phyloP scores from a whole-genome alignment of 768 basidiomycete species.

The Tylopilus sp. region DNA sequence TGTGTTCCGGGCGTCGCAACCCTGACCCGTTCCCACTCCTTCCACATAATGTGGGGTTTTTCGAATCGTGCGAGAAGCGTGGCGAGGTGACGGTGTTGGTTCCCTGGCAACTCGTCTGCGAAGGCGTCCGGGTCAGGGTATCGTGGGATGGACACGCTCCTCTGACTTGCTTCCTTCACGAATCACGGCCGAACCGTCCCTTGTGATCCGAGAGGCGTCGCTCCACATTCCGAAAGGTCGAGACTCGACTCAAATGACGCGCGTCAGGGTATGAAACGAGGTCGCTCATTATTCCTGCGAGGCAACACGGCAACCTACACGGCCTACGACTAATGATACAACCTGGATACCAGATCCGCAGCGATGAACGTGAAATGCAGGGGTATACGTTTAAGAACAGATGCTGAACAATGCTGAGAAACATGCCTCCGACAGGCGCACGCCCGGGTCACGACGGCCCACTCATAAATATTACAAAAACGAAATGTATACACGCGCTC shows the following conservation, averaged over 20 bases:
- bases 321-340: conserved; percentile 21
- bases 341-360: conserved; percentile 22
- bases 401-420: conserved; percentile 15
- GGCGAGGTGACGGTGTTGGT: no score
- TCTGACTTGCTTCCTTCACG: neutral
- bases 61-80: no score
- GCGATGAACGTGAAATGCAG: conserved; percentile 10
- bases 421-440: conserved; percentile 9
- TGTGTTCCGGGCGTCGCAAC: neutral
- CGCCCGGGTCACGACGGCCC: conserved; percentile 3
- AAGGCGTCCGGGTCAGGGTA: neutral
- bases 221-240: conserved; percentile 14
- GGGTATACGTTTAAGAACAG: conserved; percentile 16
- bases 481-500: conserved; percentile 3
- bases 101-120: no score
- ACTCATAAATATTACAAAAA: conserved; percentile 20
- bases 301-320: conserved; percentile 12
- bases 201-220: conserved; percentile 3
- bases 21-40: neutral
- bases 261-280: neutral
- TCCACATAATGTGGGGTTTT: neutral
- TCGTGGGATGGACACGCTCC: neutral
- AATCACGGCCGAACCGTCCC: neutral
- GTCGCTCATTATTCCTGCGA: conserved; percentile 9
- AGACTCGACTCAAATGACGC: conserved; percentile 4